Conservation (phyloP, 495 filamentous ascomycete genomes). For the Glonium stellatum region DNA sequence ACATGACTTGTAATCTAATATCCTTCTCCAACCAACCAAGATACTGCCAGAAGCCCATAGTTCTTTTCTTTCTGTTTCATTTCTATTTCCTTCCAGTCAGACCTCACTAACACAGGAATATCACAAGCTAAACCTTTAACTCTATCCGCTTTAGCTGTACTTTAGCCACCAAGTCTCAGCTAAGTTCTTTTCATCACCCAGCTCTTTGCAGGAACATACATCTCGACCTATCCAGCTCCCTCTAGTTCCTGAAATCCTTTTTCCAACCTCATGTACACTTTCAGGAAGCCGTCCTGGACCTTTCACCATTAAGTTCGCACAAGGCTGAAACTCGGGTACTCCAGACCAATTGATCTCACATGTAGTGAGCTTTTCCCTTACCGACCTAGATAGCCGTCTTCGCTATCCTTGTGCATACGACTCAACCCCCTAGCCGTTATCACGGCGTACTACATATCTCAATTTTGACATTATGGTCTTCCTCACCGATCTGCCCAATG, state of each 20-base stretch:
- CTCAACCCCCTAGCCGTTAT: background rate
- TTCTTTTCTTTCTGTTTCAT: background rate
- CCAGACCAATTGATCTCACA: background rate
- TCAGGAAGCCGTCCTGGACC: background rate
- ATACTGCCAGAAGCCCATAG: background rate
- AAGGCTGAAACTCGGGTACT: background rate
- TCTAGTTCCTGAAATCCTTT: too few species aligned
- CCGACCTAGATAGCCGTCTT: background rate
- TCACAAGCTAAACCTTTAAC: background rate
- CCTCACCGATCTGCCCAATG: constrained; percentile 6
- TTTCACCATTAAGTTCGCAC: background rate
- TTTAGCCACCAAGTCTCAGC: background rate
- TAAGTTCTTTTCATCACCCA: background rate
- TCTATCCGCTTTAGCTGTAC: background rate
- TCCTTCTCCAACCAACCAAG: background rate
- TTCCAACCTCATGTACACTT: background rate
- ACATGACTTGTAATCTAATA: too few species aligned
- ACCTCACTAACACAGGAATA: background rate
- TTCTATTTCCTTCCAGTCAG: background rate
- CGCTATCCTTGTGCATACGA: background rate
- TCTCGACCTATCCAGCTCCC: too few species aligned
- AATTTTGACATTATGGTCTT: background rate
- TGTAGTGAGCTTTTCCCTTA: background rate
- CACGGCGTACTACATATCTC: background rate
- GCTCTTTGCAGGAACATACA: background rate